These are phyloP conservation scores for Ogataea pignaliae DNA, from an alignment of 805 yeast genomes.

Conservation along the genomic window DNA sequence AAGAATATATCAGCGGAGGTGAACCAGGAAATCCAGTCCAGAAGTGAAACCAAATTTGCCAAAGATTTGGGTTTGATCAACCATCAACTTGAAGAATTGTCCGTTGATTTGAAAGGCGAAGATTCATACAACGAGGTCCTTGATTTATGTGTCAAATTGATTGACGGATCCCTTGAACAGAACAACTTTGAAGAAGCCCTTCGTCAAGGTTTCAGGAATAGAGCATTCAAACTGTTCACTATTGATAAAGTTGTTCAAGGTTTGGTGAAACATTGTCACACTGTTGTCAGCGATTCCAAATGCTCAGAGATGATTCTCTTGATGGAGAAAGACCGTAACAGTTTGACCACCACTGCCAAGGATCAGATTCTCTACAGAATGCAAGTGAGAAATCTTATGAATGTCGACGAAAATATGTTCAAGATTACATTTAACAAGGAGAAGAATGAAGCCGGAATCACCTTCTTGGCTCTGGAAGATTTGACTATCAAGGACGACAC, in stretches of 20 bases:
- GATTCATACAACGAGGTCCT: constrained; percentile 79
- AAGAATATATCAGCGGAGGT: constrained; percentile 69
- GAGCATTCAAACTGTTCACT: constrained; percentile 89
- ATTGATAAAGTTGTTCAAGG: constrained; percentile 88
- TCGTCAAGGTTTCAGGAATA: constrained; percentile 91
- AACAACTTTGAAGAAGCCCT: constrained; percentile 93
- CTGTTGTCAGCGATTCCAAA: constrained; percentile 72
- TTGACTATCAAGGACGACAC: constrained; percentile 68
- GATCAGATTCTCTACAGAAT: constrained; percentile 89
- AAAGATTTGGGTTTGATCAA: constrained; percentile 78
- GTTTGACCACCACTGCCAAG: constrained; percentile 63
- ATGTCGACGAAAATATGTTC: constrained; percentile 86
- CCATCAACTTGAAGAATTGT: constrained; percentile 76
- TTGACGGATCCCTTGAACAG: constrained; percentile 89
- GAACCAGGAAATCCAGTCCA: constrained; percentile 60
- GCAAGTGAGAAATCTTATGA: constrained; percentile 76
- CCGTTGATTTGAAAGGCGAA: constrained; percentile 63
- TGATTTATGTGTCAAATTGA: constrained; percentile 63
- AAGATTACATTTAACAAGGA: constrained; percentile 67
- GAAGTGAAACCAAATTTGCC: constrained; percentile 73
- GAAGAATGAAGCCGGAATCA: constrained; percentile 55
- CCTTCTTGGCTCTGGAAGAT: constrained; percentile 84
- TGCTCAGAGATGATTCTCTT: constrained; percentile 76
- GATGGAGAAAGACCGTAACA: constrained; percentile 76
- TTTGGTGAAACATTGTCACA: constrained; percentile 80